Conservation (phyloP, 768 basidiomycete genomes). For the Leccinum sublutescens region DNA sequence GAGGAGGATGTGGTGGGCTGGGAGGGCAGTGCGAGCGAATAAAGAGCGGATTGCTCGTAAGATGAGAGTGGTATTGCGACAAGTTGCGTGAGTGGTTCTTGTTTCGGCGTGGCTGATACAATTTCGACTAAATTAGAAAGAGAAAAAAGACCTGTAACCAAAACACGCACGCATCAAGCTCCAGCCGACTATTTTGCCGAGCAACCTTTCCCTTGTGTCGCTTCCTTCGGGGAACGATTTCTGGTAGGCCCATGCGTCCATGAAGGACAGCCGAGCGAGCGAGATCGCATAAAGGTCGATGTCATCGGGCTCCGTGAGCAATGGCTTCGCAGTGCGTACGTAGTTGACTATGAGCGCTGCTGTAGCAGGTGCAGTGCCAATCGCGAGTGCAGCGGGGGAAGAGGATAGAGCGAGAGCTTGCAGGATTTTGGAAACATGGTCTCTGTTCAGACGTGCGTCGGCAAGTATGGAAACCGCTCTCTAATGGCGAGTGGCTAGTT, state of each 20-base stretch:
- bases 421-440: slow-evolving; percentile 77
- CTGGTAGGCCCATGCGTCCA: slow-evolving; percentile 76
- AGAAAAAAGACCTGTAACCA: neutral
- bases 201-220: slow-evolving; percentile 50
- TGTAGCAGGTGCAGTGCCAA: slow-evolving; percentile 9
- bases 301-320: slow-evolving; percentile 65
- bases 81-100: slow-evolving; percentile 56
- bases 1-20: slow-evolving; percentile 16
- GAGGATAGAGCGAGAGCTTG: slow-evolving; percentile 48
- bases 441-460: slow-evolving; percentile 70
- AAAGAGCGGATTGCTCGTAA: slow-evolving; percentile 61
- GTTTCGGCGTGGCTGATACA: slow-evolving; percentile 54
- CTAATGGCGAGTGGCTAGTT: slow-evolving; percentile 33
- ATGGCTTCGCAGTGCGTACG: slow-evolving; percentile 72
- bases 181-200: slow-evolving; percentile 65
- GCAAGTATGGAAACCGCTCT: slow-evolving; percentile 70
- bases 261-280: slow-evolving; percentile 59
- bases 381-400: slow-evolving; percentile 38
- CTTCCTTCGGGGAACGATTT: slow-evolving; percentile 63
- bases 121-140: neutral
- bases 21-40: slow-evolving; percentile 56
- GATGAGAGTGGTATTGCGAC: slow-evolving; percentile 63
- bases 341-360: slow-evolving; percentile 62
- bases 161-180: slow-evolving; percentile 60
- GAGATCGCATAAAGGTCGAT: slow-evolving; percentile 69